phyloP scores from a whole-genome alignment of 371 early-diverging fungal genomes.

The Mortierella sp. region DNA sequence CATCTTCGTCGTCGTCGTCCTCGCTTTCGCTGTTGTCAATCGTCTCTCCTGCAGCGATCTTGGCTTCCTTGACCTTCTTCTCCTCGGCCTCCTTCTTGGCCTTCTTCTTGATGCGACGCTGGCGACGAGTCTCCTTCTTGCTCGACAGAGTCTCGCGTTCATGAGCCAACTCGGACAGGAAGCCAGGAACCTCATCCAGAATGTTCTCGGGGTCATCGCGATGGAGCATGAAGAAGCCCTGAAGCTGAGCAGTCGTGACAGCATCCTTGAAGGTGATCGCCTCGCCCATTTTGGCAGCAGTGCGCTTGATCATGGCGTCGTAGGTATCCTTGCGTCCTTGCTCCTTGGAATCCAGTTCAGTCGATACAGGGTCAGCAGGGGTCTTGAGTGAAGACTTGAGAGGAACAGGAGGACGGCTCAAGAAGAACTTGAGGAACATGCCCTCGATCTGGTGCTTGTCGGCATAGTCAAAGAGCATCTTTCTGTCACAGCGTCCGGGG shows the following conservation, averaged over 20 bases:
- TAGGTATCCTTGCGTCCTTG: slow-evolving; percentile 32
- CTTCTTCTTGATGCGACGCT: slow-evolving; percentile 37
- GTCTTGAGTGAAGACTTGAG: not conserved
- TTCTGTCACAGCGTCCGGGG: slow-evolving; percentile 90
- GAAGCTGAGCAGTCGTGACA: slow-evolving; percentile 66
- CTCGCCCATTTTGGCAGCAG: slow-evolving; percentile 41
- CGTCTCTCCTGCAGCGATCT: slow-evolving; percentile 42
- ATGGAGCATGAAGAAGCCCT: slow-evolving; percentile 58
- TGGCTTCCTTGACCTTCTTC: slow-evolving; percentile 52
- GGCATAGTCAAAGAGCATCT: slow-evolving; percentile 64
- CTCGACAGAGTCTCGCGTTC: slow-evolving; percentile 30
- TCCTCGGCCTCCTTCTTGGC: slow-evolving; percentile 36
- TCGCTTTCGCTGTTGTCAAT: slow-evolving; percentile 26
- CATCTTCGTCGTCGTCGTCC: slow-evolving; percentile 24
- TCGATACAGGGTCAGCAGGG: not conserved
- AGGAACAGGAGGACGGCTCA: slow-evolving; percentile 35
- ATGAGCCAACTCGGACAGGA: slow-evolving; percentile 34
- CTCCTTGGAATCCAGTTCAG: slow-evolving; percentile 32
- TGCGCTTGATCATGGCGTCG: slow-evolving; percentile 42
- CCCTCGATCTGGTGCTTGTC: slow-evolving; percentile 49
- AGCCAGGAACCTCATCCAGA: slow-evolving; percentile 39
- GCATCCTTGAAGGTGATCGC: slow-evolving; percentile 50
- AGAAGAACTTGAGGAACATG: slow-evolving; percentile 65
- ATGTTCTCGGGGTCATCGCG: slow-evolving; percentile 50
- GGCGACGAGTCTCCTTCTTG: slow-evolving; percentile 44